Evolutionary conservation across 1,139 yeast genomes (phyloP).

Genomic region (Kurtzmaniella quercitrusa): DNA sequence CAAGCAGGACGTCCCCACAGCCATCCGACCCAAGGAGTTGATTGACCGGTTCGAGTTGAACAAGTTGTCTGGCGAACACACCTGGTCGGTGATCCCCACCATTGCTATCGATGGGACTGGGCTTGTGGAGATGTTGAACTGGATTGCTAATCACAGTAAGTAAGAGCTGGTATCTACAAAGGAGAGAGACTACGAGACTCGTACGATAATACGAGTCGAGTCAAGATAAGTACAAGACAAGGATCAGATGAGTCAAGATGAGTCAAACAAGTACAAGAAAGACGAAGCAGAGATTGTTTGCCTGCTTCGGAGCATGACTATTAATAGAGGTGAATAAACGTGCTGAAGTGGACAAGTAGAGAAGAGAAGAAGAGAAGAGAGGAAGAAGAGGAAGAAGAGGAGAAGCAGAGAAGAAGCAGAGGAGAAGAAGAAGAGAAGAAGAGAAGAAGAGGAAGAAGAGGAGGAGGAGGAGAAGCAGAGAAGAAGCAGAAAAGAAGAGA

Average conservation of each 20-base stretch:
- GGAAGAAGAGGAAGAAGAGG: no score
- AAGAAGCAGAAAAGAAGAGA: no score
- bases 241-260: no score
- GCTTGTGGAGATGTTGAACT: constrained; percentile 65
- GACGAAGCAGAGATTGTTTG: neutral
- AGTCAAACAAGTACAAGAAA: no score
- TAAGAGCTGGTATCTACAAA: constrained; percentile 13
- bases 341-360: neutral
- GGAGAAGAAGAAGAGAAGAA: no score
- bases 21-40: constrained; percentile 62
- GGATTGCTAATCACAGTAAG: constrained; percentile 63
- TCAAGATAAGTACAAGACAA: no score
- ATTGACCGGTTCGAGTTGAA: constrained; percentile 56
- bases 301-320: neutral
- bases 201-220: neutral
- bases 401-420: no score
- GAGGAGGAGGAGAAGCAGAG: no score
- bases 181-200: no score
- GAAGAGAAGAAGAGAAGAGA: no score
- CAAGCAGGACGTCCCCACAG: constrained; percentile 74
- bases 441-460: no score
- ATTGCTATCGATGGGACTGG: constrained; percentile 76
- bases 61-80: constrained; percentile 50
- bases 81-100: constrained; percentile 76
- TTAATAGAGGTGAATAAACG: neutral